A percentile compares a stretch with the other conserved stretches of the same genome.
phyloP scores from a whole-genome alignment of 257 asterid species.

The Handroanthus guayacan region DNA sequence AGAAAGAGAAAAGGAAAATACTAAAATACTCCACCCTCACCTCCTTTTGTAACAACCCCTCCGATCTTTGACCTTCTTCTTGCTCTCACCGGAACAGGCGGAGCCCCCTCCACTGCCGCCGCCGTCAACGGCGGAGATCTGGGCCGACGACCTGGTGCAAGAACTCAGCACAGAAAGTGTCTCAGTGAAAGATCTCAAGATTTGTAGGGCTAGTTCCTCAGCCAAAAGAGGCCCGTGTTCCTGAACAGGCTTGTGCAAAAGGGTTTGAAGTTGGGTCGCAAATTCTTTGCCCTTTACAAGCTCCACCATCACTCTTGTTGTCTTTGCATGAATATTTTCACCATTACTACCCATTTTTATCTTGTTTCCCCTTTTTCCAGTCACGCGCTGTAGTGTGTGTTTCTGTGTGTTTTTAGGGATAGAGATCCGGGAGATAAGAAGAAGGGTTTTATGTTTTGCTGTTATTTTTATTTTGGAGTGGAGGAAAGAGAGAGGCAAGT shows the following conservation, averaged over 20 bases:
- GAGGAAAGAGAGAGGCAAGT: slow-evolving; percentile 48
- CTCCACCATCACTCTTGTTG: slow-evolving; percentile 37
- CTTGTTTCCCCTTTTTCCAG: neutral
- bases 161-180: slow-evolving; percentile 45
- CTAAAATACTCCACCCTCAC: slow-evolving; percentile 35
- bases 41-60: slow-evolving; percentile 80
- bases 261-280: slow-evolving; percentile 50
- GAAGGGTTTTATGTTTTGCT: neutral
- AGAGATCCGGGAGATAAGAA: neutral
- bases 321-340: slow-evolving; percentile 37
- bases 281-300: slow-evolving; percentile 52
- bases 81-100: slow-evolving; percentile 39
- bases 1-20: neutral
- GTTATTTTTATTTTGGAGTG: neutral
- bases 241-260: slow-evolving; percentile 35
- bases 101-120: slow-evolving; percentile 41
- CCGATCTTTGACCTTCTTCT: slow-evolving; percentile 53
- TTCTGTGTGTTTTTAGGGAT: neutral
- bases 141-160: slow-evolving; percentile 23
- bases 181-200: slow-evolving; percentile 53
- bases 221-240: slow-evolving; percentile 34
- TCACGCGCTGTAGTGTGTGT: slow-evolving; percentile 17
- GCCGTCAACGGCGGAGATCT: slow-evolving; percentile 47
- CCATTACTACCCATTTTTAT: slow-evolving; percentile 20
- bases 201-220: slow-evolving; percentile 40